Evolutionary conservation across 371 early-diverging fungal genomes (phyloP), one percentile per base, ranked within the genome.

Genomic region (Lichtheimia hyalospora): DNA sequence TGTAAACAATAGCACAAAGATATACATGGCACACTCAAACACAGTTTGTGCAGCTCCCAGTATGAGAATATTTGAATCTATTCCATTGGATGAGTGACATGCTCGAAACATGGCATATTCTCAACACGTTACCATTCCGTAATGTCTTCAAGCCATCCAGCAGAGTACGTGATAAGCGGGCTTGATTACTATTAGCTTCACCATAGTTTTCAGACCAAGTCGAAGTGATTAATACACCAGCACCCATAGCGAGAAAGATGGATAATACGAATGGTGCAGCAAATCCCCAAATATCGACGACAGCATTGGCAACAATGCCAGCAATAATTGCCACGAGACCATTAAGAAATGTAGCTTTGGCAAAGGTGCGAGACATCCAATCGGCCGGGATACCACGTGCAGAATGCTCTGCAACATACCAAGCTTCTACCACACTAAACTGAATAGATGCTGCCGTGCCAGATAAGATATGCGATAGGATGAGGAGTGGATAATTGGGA

Each of bases 1-100:
- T 2, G 82, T 81, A 74, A 88, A 92, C 12, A 92, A 66, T 50
- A 92, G 61, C n/a, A 92, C 91, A 69, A 92, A 92, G 2, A 84
- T 84, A 70, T 92, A 92, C 92, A 92, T 92, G 58, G 89, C 83
- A 46, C 85, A 83, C 63, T 92, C 93, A 72, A 90, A 91, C 7
- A 85, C 73, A 4, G 85, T 84, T 66, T 91, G 91, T 25, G 90
- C 91, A 12, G 81, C 59, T 5, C 91, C 91, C 57, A 89, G 68
- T 0, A 84, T 74, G 1, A 89, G 62, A 23, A 92, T 87, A 39
- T 80, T 82, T 51, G 67, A 62, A 54, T 82, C 82, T 82, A 57
- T 6, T 14, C 27, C 12, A 23, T 18, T 13, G 5, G 21, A 12
- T 43, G 39, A 15, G 14, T 52, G 12, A 15, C 24, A 28, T 16